These are phyloP conservation scores for Canna indica DNA, from an alignment of 176 grass and related monocot genomes.

Conservation along the genomic window DNA sequence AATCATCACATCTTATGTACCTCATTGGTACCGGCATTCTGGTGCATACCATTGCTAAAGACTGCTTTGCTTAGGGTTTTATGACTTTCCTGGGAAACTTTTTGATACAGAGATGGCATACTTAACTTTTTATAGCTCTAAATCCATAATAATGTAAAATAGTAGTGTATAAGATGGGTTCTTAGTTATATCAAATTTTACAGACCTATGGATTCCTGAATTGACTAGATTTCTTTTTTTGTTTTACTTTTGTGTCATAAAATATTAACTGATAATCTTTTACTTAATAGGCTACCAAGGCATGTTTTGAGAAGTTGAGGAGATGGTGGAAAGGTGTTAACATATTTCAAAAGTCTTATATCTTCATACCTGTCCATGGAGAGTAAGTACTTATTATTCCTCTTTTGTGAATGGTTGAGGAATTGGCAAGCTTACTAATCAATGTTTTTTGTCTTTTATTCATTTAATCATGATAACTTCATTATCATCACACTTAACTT, in stretches of 20 bases:
- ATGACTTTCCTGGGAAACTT: too few relatives aligned
- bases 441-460: not conserved
- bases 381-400: slow-evolving; percentile 44
- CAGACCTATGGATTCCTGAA: too few relatives aligned
- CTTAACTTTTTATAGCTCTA: too few relatives aligned
- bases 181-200: too few relatives aligned
- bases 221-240: too few relatives aligned
- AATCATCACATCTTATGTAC: too few relatives aligned
- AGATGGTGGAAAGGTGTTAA: slow-evolving; percentile 92
- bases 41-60: too few relatives aligned
- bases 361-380: slow-evolving; percentile 84
- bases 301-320: slow-evolving; percentile 72
- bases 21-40: too few relatives aligned
- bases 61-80: too few relatives aligned
- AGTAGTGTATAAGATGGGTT: too few relatives aligned
- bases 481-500: not conserved
- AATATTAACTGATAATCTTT: not conserved
- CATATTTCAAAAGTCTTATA: slow-evolving; percentile 71
- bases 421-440: not conserved
- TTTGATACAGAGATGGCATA: too few relatives aligned
- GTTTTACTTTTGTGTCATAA: not conserved
- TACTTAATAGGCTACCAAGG: slow-evolving; percentile 43
- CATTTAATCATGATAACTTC: not conserved
- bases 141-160: too few relatives aligned
- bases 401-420: slow-evolving; percentile 1